phyloP scores from a whole-genome alignment of 192 early-diverging fungal genomes.

The Entomortierella lignicola region DNA sequence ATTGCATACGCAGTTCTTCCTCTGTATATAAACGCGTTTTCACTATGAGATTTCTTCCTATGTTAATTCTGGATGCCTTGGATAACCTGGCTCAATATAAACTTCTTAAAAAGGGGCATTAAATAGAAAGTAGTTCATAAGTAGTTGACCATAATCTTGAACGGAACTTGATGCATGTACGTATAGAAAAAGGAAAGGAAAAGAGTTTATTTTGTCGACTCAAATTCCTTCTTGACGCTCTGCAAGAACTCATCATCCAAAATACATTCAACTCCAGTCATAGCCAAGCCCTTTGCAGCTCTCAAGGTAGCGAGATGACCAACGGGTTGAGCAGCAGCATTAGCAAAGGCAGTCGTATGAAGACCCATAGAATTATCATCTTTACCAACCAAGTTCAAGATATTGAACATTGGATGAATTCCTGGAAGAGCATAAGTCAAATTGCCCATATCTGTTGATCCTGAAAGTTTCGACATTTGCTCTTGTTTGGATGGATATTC shows the following conservation, averaged over 20 bases:
- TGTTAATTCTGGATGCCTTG: too few species aligned
- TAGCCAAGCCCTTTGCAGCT: slow-evolving; percentile 65
- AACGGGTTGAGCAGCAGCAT: slow-evolving; percentile 60
- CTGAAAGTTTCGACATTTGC: slow-evolving; percentile 52
- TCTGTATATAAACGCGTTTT: too few species aligned
- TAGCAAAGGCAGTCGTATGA: slow-evolving; percentile 74
- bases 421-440: slow-evolving; percentile 74
- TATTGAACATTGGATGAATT: slow-evolving; percentile 55
- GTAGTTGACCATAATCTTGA: too few species aligned
- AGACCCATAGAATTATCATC: slow-evolving; percentile 62
- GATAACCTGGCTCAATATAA: too few species aligned
- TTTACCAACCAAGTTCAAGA: slow-evolving; percentile 35
- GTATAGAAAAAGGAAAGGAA: neutral
- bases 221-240: slow-evolving; percentile 58
- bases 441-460: slow-evolving; percentile 82
- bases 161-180: too few species aligned
- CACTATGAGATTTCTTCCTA: too few species aligned
- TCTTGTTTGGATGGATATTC: slow-evolving; percentile 42
- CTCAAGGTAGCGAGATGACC: slow-evolving; percentile 71
- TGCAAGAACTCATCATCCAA: slow-evolving; percentile 60
- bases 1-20: too few species aligned
- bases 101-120: too few species aligned
- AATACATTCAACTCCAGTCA: slow-evolving; percentile 62
- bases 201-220: neutral
- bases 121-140: too few species aligned